These are phyloP conservation scores for Theobroma cacao DNA, from an alignment of 345 rosid genomes.

Conservation along the genomic window DNA sequence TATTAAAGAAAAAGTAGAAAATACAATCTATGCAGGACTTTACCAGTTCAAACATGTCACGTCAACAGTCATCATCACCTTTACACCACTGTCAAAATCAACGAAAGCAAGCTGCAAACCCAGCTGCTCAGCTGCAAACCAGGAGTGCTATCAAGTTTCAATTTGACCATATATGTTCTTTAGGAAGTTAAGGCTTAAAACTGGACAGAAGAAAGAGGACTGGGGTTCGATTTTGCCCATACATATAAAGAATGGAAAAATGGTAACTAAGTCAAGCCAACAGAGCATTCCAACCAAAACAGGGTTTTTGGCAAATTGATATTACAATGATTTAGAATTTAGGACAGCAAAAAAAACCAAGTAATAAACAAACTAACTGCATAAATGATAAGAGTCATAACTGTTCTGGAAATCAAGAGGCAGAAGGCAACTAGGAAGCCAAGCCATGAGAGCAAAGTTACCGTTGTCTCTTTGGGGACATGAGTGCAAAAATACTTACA, in stretches of 20 bases:
- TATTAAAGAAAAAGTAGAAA: background rate
- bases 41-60: constrained; percentile 71
- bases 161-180: background rate
- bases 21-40: constrained; percentile 17
- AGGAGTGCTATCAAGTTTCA: background rate
- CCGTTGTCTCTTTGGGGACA: background rate
- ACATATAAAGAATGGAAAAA: background rate
- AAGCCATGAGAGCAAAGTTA: background rate
- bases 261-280: background rate
- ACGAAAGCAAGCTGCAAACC: constrained; percentile 60
- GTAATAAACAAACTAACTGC: background rate
- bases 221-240: too few relatives aligned
- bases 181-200: background rate
- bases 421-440: background rate
- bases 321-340: background rate
- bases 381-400: background rate
- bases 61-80: constrained; percentile 53
- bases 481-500: constrained; percentile 3
- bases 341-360: background rate
- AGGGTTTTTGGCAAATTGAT: background rate
- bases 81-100: constrained; percentile 43
- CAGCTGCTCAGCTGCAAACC: constrained; percentile 63
- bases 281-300: background rate
- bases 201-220: background rate
- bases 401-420: background rate